phyloP scores from a whole-genome alignment of 1,139 yeast genomes.

The Yamadazyma pseudoaaseri region DNA sequence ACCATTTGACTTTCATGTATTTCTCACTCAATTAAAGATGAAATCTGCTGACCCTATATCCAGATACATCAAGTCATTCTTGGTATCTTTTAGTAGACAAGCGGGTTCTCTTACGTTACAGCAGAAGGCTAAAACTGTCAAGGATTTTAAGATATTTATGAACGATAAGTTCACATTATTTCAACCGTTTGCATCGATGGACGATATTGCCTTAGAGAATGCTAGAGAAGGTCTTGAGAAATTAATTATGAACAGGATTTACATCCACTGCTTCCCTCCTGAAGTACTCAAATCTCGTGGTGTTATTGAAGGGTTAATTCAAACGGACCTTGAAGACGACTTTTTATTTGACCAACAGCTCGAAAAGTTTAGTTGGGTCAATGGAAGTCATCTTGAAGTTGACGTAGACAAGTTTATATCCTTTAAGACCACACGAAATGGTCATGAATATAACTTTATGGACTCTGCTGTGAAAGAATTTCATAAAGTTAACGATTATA shows the following conservation, averaged over 20 bases:
- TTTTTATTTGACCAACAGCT: constrained; percentile 53
- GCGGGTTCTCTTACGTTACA: constrained; percentile 60
- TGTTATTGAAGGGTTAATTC: constrained; percentile 16
- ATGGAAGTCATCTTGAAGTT: constrained; percentile 78
- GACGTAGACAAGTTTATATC: constrained; percentile 37
- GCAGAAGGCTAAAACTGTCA: constrained; percentile 75
- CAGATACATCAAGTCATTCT: constrained; percentile 76
- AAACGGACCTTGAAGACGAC: constrained; percentile 65
- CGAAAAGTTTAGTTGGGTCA: constrained; percentile 70
- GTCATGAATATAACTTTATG: constrained; percentile 53
- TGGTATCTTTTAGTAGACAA: constrained; percentile 70
- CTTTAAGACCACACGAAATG: constrained; percentile 15
- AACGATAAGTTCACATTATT: constrained; percentile 60
- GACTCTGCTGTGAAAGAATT: constrained; percentile 72
- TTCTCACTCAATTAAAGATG: constrained; percentile 67
- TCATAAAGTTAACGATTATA: constrained; percentile 71
- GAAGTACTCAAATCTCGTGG: constrained; percentile 43
- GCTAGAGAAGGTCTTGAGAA: constrained; percentile 93
- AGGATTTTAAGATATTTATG: constrained; percentile 73
- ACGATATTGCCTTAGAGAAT: constrained; percentile 58
- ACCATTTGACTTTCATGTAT: constrained; percentile 80
- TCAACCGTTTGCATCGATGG: constrained; percentile 76
- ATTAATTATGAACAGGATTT: constrained; percentile 83
- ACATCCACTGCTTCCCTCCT: constrained; percentile 80
- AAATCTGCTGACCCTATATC: constrained; percentile 88